Evolutionary conservation across 169 alveolate genomes (phyloP).

Genomic region (Pseudocohnilembus persalinus): DNA sequence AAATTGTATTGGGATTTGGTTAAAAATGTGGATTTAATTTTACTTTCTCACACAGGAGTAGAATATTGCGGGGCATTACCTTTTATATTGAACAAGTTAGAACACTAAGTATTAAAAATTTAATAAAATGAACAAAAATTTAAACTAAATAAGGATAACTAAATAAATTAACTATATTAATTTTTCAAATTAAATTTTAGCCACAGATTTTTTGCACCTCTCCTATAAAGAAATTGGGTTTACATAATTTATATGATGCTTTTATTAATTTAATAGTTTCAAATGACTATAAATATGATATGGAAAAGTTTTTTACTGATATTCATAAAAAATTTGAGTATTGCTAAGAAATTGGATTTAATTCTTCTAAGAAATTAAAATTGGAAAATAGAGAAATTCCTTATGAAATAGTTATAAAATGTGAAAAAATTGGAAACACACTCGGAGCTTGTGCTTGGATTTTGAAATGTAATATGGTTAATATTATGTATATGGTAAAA

Average conservation of each 20-base stretch:
- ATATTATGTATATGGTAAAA: slow-evolving; percentile 17
- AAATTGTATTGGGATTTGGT: background rate
- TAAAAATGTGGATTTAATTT: slow-evolving; percentile 12
- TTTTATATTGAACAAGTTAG: background rate
- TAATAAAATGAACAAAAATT: too few species aligned
- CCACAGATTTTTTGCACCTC: slow-evolving; percentile 1
- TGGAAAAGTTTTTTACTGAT: background rate
- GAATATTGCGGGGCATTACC: slow-evolving; percentile 24
- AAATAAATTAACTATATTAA: slow-evolving; percentile 3
- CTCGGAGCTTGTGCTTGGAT: slow-evolving; percentile 32
- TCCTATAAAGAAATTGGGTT: slow-evolving; percentile 21
- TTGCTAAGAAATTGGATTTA: slow-evolving; percentile 3
- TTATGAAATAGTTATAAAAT: slow-evolving; percentile 2
- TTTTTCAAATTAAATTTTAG: slow-evolving; percentile 1
- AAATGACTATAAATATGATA: background rate
- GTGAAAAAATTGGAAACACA: background rate
- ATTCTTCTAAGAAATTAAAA: background rate
- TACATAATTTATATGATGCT: slow-evolving; percentile 2
- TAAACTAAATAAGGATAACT: too few species aligned
- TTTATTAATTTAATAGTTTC: slow-evolving; percentile 6
- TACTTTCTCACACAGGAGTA: slow-evolving; percentile 19
- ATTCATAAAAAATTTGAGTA: slow-evolving; percentile 2
- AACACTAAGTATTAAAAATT: background rate
- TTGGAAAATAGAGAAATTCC: background rate
- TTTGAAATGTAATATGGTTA: slow-evolving; percentile 8